These are phyloP conservation scores for Fusarium hostae DNA, from an alignment of 2,329 filamentous ascomycete genomes.

Conservation along the genomic window DNA sequence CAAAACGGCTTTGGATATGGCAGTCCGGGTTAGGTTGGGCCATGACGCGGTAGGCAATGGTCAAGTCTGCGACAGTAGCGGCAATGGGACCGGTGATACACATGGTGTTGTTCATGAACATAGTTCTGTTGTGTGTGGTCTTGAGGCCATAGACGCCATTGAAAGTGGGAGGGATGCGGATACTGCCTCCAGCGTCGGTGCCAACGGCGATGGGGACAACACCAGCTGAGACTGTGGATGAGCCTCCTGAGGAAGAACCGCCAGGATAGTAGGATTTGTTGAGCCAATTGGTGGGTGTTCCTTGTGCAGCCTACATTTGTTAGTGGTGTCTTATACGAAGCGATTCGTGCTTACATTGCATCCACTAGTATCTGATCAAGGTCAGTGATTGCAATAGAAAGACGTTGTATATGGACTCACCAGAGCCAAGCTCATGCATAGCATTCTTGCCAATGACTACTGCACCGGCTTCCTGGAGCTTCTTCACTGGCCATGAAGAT, in stretches of 20 bases:
- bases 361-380: conserved; percentile 74
- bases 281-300: conserved; percentile 81
- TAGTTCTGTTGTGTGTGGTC: conserved; percentile 77
- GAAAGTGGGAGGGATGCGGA: conserved; percentile 78
- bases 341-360: conserved; percentile 68
- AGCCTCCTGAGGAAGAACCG: conserved; percentile 82
- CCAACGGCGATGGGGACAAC: conserved; percentile 80
- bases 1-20: conserved; percentile 70
- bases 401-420: conserved; percentile 54
- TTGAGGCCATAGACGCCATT: conserved; percentile 88
- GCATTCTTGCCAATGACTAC: conserved; percentile 79
- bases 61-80: conserved; percentile 79
- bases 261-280: conserved; percentile 82
- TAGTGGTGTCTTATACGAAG: conserved; percentile 42
- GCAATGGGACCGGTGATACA: conserved; percentile 80
- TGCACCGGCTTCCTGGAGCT: conserved; percentile 79
- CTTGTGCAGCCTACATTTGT: conserved; percentile 67
- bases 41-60: conserved; percentile 84
- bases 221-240: conserved; percentile 75
- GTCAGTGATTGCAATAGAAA: conserved; percentile 14
- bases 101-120: conserved; percentile 63
- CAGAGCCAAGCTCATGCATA: conserved; percentile 83
- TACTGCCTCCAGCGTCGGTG: conserved; percentile 79
- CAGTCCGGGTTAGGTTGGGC: conserved; percentile 75
- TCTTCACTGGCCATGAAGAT: conserved; percentile 77